Evolutionary conservation across 129 eudicot species (phyloP).

Genomic region (Saussurea involucrata): DNA sequence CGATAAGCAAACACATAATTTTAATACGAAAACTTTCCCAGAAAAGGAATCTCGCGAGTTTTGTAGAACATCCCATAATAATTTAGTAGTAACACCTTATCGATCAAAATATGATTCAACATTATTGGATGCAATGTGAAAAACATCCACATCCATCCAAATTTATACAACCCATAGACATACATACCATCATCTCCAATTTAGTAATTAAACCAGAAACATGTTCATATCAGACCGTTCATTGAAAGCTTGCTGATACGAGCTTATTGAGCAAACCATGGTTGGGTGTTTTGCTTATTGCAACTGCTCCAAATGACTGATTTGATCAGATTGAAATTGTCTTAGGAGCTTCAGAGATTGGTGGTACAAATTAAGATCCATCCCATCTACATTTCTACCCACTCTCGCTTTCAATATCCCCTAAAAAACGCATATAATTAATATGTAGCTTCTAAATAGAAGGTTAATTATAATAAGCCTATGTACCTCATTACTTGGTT

Average conservation of each 20-base stretch:
- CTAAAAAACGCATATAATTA: constrained; percentile 30
- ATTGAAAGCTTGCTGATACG: neutral
- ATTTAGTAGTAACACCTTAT: too few species aligned
- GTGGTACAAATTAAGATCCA: constrained; percentile 82
- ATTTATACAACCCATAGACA: too few species aligned
- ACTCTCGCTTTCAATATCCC: constrained; percentile 80
- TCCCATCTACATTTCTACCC: constrained; percentile 90
- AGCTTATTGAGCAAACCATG: neutral
- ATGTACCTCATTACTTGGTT: constrained; percentile 61
- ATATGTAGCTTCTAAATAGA: neutral
- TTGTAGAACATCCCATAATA: too few species aligned
- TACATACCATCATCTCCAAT: too few species aligned
- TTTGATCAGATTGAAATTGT: constrained; percentile 69
- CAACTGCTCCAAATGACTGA: constrained; percentile 29
- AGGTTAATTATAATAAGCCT: neutral
- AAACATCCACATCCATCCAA: too few species aligned
- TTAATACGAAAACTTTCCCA: neutral
- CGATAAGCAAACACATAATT: too few species aligned
- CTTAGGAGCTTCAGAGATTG: constrained; percentile 71
- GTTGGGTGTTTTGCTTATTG: constrained; percentile 14
- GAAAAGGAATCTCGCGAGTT: neutral
- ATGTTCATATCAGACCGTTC: neutral
- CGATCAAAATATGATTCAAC: too few species aligned
- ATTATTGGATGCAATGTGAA: too few species aligned
- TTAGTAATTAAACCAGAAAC: neutral